Evolutionary conservation across 768 basidiomycete genomes (phyloP), one percentile per base, ranked within the genome.

Genomic region (Russula emetica): DNA sequence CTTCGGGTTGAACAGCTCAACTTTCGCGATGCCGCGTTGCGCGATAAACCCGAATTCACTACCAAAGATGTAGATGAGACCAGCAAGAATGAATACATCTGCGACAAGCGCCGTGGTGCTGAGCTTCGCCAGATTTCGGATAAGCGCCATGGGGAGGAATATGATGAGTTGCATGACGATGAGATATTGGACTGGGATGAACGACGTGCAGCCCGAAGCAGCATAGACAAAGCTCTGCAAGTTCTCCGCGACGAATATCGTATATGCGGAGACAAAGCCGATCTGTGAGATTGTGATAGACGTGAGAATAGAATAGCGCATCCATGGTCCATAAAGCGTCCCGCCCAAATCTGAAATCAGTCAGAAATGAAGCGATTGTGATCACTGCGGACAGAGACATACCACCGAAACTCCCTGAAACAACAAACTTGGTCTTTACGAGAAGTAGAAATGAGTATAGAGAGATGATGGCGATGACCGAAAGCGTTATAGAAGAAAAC

Each of bases 381-480:
- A 44, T 54, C 68, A 40, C 68, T 5, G 3, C 5, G 59, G 40
- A 22, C 45, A 22, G 30, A 14, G 30, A 16, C n/a, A 55, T 64
- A 92, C 92, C 93, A 74, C 96, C 96, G 70, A 96, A 98, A 71
- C 90, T 92, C 14, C 95, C 96, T 7, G 88, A 86, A 18, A 98
- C 90, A 54, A 87, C 87, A 57, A 92, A 85, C 66, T 97, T 94
- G 49, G 94, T 86, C 73, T 88, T 80, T 45, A 96, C 85, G 57
- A 99, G 83, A 0, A 98, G 83, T 30, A 99, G 76, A 83, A 98
- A 99, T 0, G 94, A 94, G 77, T 93, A 93, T 4, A 98, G 76
- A 2, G 94, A 97, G 58, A 98, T 85, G 44, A 84, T 71, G 18
- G 95, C 94, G 69, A 98, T 92, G 72, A 84, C 80, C 7, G 86